Evolutionary conservation across 352 stramenopile genomes (phyloP).

Genomic region (Phytophthora megakarya): DNA sequence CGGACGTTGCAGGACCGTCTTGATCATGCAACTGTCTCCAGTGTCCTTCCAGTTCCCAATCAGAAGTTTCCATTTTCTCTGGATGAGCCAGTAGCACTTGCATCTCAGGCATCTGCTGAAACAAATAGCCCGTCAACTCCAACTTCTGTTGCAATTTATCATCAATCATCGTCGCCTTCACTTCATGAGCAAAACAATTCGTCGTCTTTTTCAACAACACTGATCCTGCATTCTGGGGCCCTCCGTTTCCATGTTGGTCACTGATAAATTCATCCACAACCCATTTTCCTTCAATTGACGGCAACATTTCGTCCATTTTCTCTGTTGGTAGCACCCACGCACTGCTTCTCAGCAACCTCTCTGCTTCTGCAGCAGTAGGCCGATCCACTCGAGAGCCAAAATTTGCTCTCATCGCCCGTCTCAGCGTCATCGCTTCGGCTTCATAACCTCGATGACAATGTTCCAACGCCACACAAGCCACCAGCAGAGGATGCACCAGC

Average conservation of each 20-base stretch:
- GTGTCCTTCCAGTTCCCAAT: constrained; percentile 76
- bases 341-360: constrained; percentile 50
- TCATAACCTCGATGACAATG: constrained; percentile 78
- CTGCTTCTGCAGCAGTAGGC: constrained; percentile 49
- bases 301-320: constrained; percentile 49
- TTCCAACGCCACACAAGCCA: constrained; percentile 53
- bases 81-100: constrained; percentile 45
- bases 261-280: constrained; percentile 70
- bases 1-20: constrained; percentile 15
- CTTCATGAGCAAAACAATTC: constrained; percentile 68
- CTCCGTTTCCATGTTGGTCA: constrained; percentile 50
- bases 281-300: constrained; percentile 82
- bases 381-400: constrained; percentile 39
- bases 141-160: constrained; percentile 44
- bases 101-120: constrained; percentile 59
- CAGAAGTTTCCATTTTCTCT: constrained; percentile 25
- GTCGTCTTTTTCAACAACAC: constrained; percentile 60
- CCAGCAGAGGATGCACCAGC: constrained; percentile 38
- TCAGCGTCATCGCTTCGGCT: constrained; percentile 49
- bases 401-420: constrained; percentile 40
- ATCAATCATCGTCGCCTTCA: constrained; percentile 60
- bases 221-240: constrained; percentile 67
- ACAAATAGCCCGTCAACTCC: constrained; percentile 65
- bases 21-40: constrained; percentile 70
- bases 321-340: constrained; percentile 66